A percentile compares a stretch with the other conserved stretches of the same genome.
Conservation (phyloP, 2,329 filamentous ascomycete genomes). For the Xenoacremonium recifei region DNA sequence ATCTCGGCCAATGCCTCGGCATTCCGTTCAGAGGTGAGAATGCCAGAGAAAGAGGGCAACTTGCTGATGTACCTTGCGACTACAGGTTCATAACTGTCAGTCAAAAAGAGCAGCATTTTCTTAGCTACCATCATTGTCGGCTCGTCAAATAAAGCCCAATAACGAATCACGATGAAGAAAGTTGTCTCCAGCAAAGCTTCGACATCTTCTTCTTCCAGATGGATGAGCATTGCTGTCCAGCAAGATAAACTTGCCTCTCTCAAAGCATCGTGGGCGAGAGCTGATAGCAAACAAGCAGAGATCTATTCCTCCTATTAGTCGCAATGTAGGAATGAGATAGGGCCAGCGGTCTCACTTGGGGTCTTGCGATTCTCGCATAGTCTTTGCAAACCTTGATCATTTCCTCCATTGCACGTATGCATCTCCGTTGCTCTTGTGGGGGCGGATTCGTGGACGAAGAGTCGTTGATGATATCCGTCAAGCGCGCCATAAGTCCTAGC, state of each 20-base stretch:
- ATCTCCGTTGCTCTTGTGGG: conserved; percentile 69
- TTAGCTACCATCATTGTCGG: conserved; percentile 59
- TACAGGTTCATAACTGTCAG: conserved; percentile 59
- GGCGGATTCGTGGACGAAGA: conserved; percentile 50
- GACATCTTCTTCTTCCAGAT: conserved; percentile 76
- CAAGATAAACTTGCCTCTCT: conserved; percentile 76
- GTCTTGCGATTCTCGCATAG: conserved; percentile 75
- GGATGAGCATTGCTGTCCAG: conserved; percentile 76
- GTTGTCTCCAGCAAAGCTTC: conserved; percentile 82
- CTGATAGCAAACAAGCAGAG: conserved; percentile 86
- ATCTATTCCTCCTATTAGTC: conserved; percentile 60
- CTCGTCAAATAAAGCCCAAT: conserved; percentile 70
- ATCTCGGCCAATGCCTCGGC: conserved; percentile 69
- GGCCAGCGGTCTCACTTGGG: conserved; percentile 61
- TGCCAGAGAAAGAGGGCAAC: conserved; percentile 73
- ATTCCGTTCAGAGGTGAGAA: too few species aligned
- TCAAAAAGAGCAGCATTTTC: conserved; percentile 61
- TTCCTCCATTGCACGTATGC: conserved; percentile 80
- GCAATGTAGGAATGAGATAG: background rate
- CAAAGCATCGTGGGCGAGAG: conserved; percentile 72
- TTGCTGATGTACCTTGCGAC: conserved; percentile 68
- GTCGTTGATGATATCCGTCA: conserved; percentile 78
- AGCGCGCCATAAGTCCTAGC: conserved; percentile 79
- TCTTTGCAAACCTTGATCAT: conserved; percentile 76
- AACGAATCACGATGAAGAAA: conserved; percentile 79